A percentile compares a stretch with the other conserved stretches of the same genome.
phyloP scores from a whole-genome alignment of 208 protist genomes.

The Strigomonas galati region DNA sequence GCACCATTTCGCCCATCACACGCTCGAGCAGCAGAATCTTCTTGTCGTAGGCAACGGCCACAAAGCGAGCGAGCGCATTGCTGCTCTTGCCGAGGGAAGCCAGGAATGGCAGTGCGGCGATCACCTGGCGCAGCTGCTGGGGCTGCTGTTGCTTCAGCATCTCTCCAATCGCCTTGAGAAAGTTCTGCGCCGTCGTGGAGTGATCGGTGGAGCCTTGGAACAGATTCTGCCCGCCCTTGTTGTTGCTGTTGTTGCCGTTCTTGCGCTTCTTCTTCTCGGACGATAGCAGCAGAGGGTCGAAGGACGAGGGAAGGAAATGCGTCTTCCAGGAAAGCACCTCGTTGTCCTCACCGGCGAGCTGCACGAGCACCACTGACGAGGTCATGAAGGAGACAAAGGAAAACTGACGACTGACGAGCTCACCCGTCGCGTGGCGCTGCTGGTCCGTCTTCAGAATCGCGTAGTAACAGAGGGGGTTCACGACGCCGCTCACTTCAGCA shows the following conservation, averaged over 20 bases:
- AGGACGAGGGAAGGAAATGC: conserved; percentile 20
- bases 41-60: conserved; percentile 8
- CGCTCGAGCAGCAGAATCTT: conserved; percentile 59
- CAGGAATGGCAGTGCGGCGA: neutral
- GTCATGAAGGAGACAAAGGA: conserved; percentile 50
- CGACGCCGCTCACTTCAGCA: conserved; percentile 10
- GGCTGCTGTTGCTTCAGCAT: conserved; percentile 48
- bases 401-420: conserved; percentile 57
- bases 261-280: neutral
- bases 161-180: conserved; percentile 55
- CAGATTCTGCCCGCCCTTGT: conserved; percentile 14
- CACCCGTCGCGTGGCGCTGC: conserved; percentile 83
- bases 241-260: neutral
- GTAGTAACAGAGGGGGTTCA: conserved; percentile 27
- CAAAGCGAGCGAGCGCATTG: conserved; percentile 25
- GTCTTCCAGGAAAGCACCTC: conserved; percentile 64
- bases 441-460: conserved; percentile 64
- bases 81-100: neutral
- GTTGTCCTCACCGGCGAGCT: conserved; percentile 41
- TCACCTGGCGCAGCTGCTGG: neutral
- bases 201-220: conserved; percentile 54
- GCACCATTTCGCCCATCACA: conserved; percentile 61
- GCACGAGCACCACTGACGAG: conserved; percentile 32
- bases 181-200: conserved; percentile 75
- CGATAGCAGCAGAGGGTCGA: neutral